phyloP scores from a whole-genome alignment of 352 stramenopile species.

The Globisporangium nunn region DNA sequence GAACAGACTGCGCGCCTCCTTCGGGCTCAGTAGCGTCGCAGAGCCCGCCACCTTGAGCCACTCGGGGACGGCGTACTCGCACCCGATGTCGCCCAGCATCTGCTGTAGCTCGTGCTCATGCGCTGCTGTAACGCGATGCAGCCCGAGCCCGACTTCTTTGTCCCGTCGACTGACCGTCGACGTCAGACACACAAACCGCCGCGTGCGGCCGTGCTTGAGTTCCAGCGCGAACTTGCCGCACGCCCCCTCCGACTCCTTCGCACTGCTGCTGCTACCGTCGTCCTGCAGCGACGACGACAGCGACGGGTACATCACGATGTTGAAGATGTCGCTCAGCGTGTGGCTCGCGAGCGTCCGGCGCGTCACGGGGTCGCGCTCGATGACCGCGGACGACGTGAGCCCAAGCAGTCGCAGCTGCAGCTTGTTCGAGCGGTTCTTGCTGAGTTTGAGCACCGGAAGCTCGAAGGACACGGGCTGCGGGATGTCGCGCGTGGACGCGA shows the following conservation, averaged over 20 bases:
- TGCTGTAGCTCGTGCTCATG: conserved; percentile 70
- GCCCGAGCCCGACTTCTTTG: conserved; percentile 72
- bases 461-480: conserved; percentile 77
- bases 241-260: conserved; percentile 45
- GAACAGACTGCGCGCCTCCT: conserved; percentile 73
- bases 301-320: conserved; percentile 82
- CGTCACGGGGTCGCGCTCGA: conserved; percentile 73
- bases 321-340: conserved; percentile 77
- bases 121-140: conserved; percentile 35
- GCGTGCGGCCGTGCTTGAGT: conserved; percentile 76
- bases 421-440: conserved; percentile 66
- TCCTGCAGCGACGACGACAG: conserved; percentile 48
- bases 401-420: conserved; percentile 70
- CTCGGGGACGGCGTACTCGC: conserved; percentile 42
- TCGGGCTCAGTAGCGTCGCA: conserved; percentile 66
- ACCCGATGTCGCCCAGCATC: conserved; percentile 61
- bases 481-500: conserved; percentile 73
- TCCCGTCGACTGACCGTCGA: conserved; percentile 54
- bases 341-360: conserved; percentile 59
- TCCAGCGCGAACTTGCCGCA: conserved; percentile 79
- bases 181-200: conserved; percentile 65
- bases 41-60: conserved; percentile 74
- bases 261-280: conserved; percentile 30
- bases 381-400: conserved; percentile 55
- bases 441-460: conserved; percentile 81